Percentiles rank a stretch among this genome's conserved stretches.
Evolutionary conservation across 805 yeast species (phyloP).

Genomic region (Wickerhamomyces canadensis): DNA sequence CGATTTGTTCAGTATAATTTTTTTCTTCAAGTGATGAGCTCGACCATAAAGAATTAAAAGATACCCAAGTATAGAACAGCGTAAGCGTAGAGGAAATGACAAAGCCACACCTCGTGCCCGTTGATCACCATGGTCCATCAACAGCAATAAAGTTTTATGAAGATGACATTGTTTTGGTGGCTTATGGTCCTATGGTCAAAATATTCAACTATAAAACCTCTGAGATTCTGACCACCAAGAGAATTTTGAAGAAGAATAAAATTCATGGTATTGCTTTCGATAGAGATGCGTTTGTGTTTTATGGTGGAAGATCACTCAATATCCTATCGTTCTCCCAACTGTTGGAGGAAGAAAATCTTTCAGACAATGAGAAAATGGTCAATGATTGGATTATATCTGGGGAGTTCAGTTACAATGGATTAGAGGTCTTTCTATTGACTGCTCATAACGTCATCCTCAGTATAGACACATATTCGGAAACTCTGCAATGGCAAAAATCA

Average conservation of each 20-base stretch:
- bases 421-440: slow-evolving; percentile 50
- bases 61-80: too few species aligned
- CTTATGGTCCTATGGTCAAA: slow-evolving; percentile 65
- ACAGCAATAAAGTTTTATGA: slow-evolving; percentile 48
- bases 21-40: too few species aligned
- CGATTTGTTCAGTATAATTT: too few species aligned
- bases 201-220: slow-evolving; percentile 42
- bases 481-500: slow-evolving; percentile 26
- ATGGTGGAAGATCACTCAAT: slow-evolving; percentile 72
- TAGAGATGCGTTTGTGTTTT: slow-evolving; percentile 33
- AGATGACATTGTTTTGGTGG: slow-evolving; percentile 44
- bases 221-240: slow-evolving; percentile 31
- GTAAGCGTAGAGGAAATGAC: neutral
- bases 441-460: slow-evolving; percentile 70
- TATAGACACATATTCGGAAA: slow-evolving; percentile 25
- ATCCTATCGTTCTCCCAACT: slow-evolving; percentile 32
- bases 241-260: slow-evolving; percentile 65
- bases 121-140: slow-evolving; percentile 59
- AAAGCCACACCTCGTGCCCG: neutral
- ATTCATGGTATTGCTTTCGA: slow-evolving; percentile 67
- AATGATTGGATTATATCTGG: slow-evolving; percentile 79
- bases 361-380: slow-evolving; percentile 40
- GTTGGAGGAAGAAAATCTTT: slow-evolving; percentile 18
- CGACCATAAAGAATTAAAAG: too few species aligned
- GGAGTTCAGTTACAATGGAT: slow-evolving; percentile 38